Evolutionary conservation across 2,329 filamentous ascomycete species (phyloP), one percentile per base, ranked within the genome.

Genomic region (Fusarium sp.): DNA sequence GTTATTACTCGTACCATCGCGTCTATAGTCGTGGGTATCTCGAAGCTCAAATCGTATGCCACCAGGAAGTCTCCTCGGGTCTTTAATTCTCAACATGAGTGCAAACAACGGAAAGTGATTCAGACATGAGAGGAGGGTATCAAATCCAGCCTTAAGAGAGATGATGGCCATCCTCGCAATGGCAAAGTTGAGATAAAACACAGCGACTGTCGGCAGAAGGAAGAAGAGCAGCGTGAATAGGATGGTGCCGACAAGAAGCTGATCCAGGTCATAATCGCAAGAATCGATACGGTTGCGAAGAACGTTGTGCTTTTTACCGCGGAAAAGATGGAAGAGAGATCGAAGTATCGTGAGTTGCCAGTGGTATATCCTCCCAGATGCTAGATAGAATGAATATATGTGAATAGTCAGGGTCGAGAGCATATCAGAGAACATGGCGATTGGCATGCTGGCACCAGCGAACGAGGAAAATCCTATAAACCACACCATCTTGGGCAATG

Each of bases 81-180:
- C 97, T 80, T 99, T 99, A 74, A 98, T 86, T 74, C 95, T 88
- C 65, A 99, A 85, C 97, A 99, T 99, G 61, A 98, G 84, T 29
- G 96, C 96, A 81, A 99, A 99, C 18, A 99, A 87, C 9, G 96
- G 97, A 75, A 99, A 99, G 80, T 99, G 97, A 78, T 99, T 99
- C 61, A 99, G 82, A 81, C 93, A 98, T 45, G 96, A 97, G 72
- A 99, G 86, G 74, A 94, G 87, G 4, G 95, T 98, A 81, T 99
- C 96, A 61, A 99, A 90, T 18, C 89, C 87, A 14, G 95, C 97
- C 80, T 98, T 99, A 67, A 98, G 83, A 14, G 91, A 91, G 69
- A 99, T 99, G 73, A 98, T 98, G 69, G 91, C 89, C 92, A 99
- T 98, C 52, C 97, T 89, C 37, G 95, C 94, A 67, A 93, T 90